Percentiles rank a stretch among this genome's conserved stretches.
These are phyloP conservation scores for Rosa chinensis DNA, from an alignment of 306 rosid genomes.

Conservation along the genomic window DNA sequence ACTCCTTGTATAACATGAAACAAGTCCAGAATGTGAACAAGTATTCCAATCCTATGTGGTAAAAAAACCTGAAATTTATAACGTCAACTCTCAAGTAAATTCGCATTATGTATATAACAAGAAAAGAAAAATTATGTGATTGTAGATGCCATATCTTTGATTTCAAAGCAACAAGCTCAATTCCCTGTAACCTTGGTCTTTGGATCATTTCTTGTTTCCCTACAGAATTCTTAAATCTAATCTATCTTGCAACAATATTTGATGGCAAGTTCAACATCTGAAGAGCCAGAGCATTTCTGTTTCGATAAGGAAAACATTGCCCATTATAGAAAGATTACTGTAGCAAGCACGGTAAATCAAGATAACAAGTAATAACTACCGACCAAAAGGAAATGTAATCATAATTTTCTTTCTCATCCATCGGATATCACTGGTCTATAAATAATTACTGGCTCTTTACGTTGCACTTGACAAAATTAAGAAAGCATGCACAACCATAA, in stretches of 20 bases:
- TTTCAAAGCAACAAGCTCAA: background rate
- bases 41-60: constrained; percentile 86
- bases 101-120: background rate
- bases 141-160: background rate
- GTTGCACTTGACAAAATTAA: background rate
- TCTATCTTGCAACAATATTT: background rate
- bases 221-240: background rate
- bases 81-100: constrained; percentile 2
- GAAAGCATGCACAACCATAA: background rate
- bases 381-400: background rate
- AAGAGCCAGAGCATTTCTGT: background rate
- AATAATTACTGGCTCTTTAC: background rate
- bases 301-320: background rate
- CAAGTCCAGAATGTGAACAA: constrained; percentile 82
- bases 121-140: background rate
- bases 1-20: constrained; percentile 76
- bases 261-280: background rate
- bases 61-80: constrained; percentile 69
- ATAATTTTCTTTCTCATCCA: background rate
- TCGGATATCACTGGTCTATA: background rate
- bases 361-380: background rate
- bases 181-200: background rate
- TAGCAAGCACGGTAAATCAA: background rate
- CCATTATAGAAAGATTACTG: background rate
- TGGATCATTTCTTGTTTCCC: background rate